These are phyloP conservation scores for Cyanophora paradoxa DNA, from an alignment of 78 protist genomes.

Conservation along the genomic window DNA sequence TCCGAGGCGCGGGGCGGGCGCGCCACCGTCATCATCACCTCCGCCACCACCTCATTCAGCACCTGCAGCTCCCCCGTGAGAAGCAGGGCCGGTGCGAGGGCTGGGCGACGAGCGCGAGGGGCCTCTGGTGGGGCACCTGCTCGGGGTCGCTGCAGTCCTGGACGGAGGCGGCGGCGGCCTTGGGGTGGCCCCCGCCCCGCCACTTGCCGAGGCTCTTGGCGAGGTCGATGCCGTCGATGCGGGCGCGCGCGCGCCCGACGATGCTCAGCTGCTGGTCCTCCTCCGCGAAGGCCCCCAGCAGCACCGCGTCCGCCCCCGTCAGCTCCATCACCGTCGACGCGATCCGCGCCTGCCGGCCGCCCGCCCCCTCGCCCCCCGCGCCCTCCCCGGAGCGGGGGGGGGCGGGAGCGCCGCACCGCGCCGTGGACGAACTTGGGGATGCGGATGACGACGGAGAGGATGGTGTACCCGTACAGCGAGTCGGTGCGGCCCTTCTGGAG, in stretches of 20 bases:
- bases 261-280: neutral
- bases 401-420: neutral
- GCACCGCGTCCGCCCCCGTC: neutral
- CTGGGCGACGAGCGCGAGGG: neutral
- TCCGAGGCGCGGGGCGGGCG: neutral
- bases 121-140: neutral
- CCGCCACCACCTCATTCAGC: neutral
- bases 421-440: too few relatives aligned
- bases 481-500: neutral
- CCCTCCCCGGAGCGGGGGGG: neutral
- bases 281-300: neutral
- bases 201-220: neutral
- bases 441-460: too few relatives aligned
- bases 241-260: neutral
- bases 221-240: neutral
- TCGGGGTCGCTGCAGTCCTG: neutral
- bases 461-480: too few relatives aligned
- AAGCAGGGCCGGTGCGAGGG: too few relatives aligned
- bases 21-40: neutral
- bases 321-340: neutral
- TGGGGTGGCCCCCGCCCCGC: constrained; percentile 5
- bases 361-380: neutral
- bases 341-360: neutral
- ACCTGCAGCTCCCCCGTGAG: neutral
- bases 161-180: constrained; percentile 3